A percentile compares a stretch with the other conserved stretches of the same genome.
These are phyloP conservation scores for Vachellia pachyceras DNA, from an alignment of 306 rosid genomes.

Conservation along the genomic window DNA sequence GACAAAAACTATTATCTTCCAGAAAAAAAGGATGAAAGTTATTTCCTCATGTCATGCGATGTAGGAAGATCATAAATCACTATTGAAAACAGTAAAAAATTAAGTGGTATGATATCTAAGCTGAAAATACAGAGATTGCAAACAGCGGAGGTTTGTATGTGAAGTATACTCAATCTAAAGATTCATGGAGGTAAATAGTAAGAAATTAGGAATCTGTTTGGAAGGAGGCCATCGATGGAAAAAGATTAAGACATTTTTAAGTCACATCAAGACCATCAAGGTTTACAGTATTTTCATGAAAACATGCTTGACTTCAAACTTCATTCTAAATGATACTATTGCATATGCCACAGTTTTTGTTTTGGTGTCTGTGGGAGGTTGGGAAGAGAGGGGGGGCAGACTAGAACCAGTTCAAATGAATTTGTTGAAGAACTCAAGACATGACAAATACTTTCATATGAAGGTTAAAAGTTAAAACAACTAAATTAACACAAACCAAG, in stretches of 20 bases:
- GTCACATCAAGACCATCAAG: background rate
- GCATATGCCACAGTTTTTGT: background rate
- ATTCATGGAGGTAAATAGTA: background rate
- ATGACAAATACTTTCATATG: background rate
- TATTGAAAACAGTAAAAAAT: background rate
- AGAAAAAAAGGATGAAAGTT: background rate
- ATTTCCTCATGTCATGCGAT: background rate
- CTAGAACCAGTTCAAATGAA: background rate
- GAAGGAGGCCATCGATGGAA: background rate
- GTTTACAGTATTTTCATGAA: background rate
- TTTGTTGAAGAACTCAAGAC: background rate
- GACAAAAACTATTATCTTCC: background rate
- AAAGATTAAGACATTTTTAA: background rate
- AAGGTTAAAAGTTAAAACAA: background rate
- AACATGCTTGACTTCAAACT: background rate
- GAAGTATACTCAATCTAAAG: background rate
- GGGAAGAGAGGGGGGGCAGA: background rate
- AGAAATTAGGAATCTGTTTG: background rate
- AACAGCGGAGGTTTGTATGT: background rate
- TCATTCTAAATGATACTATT: background rate
- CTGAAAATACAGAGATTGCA: slow-evolving; percentile 2
- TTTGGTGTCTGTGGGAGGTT: background rate
- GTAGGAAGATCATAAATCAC: background rate
- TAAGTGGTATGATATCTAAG: background rate
- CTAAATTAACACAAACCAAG: background rate